Conservation (phyloP, 192 early-diverging fungal genomes). For the Jimgerdemannia lactiflua region DNA sequence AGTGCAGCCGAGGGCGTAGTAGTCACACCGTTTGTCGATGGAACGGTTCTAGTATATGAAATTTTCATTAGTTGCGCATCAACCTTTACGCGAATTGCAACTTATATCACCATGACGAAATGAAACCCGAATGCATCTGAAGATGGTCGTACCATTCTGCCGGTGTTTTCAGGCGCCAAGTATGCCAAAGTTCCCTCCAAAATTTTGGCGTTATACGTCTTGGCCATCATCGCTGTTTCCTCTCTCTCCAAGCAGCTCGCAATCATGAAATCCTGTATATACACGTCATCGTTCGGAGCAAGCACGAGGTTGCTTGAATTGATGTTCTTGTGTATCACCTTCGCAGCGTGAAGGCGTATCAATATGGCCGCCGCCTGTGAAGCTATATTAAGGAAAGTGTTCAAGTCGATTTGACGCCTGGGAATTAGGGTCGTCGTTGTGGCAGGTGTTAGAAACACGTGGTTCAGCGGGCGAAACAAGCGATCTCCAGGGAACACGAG, state of each 20-base stretch:
- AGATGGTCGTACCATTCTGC: slow-evolving; percentile 8
- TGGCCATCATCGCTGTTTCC: slow-evolving; percentile 3
- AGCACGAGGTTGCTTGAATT: slow-evolving; percentile 1
- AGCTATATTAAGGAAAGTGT: slow-evolving; percentile 14
- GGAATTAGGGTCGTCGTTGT: not conserved
- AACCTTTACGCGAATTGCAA: no score
- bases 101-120: not conserved
- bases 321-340: slow-evolving; percentile 14
- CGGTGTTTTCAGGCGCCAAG: slow-evolving; percentile 17
- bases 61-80: no score
- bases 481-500: slow-evolving; percentile 6
- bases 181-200: slow-evolving; percentile 9
- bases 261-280: slow-evolving; percentile 6
- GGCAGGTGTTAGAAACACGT: not conserved
- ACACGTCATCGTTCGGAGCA: not conserved
- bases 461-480: not conserved
- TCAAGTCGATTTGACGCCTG: not conserved
- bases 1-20: slow-evolving; percentile 26
- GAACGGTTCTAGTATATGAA: slow-evolving; percentile 18
- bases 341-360: slow-evolving; percentile 4
- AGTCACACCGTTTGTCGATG: slow-evolving; percentile 32
- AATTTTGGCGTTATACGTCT: slow-evolving; percentile 3
- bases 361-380: slow-evolving; percentile 3
- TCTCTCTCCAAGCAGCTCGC: slow-evolving; percentile 14
- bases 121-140: not conserved